These are phyloP conservation scores for Neopestalotiopsis sp. DNA, from an alignment of 2,329 filamentous ascomycete genomes.

Conservation along the genomic window DNA sequence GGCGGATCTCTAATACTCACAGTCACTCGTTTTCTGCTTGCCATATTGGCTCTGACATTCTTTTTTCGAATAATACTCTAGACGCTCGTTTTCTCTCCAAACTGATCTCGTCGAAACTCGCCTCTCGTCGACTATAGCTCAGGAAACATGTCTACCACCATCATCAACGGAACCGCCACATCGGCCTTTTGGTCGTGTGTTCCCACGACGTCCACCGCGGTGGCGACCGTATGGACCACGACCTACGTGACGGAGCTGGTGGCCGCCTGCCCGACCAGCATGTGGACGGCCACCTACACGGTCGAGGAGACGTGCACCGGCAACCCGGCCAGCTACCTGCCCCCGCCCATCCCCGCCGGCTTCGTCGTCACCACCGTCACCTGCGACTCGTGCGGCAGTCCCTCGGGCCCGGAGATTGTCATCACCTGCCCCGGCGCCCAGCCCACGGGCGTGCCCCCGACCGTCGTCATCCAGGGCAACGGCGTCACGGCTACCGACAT, in stretches of 20 bases:
- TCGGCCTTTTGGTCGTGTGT: slow-evolving; percentile 37
- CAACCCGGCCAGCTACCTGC: slow-evolving; percentile 33
- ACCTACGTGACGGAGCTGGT: slow-evolving; percentile 42
- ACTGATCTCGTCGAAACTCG: slow-evolving; percentile 30
- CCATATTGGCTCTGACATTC: slow-evolving; percentile 17
- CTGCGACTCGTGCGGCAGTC: slow-evolving; percentile 38
- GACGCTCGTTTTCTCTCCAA: slow-evolving; percentile 1
- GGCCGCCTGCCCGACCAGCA: slow-evolving; percentile 43
- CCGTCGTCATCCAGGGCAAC: slow-evolving; percentile 38
- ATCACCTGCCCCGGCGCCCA: slow-evolving; percentile 43
- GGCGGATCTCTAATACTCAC: slow-evolving; percentile 23
- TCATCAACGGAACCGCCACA: slow-evolving; percentile 34
- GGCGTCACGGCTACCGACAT: slow-evolving; percentile 36
- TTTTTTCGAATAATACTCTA: background rate
- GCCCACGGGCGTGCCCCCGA: slow-evolving; percentile 32
- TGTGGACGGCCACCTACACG: slow-evolving; percentile 47
- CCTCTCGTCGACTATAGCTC: slow-evolving; percentile 16
- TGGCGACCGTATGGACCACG: slow-evolving; percentile 39
- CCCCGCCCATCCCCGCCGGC: slow-evolving; percentile 39
- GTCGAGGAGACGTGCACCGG: slow-evolving; percentile 42
- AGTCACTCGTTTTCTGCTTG: slow-evolving; percentile 31
- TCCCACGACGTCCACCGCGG: slow-evolving; percentile 29
- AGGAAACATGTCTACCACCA: slow-evolving; percentile 27
- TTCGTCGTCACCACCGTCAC: slow-evolving; percentile 43
- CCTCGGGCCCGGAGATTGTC: slow-evolving; percentile 31